Conservation (phyloP, 2,329 filamentous ascomycete species). For the Fusarium equiseti region DNA sequence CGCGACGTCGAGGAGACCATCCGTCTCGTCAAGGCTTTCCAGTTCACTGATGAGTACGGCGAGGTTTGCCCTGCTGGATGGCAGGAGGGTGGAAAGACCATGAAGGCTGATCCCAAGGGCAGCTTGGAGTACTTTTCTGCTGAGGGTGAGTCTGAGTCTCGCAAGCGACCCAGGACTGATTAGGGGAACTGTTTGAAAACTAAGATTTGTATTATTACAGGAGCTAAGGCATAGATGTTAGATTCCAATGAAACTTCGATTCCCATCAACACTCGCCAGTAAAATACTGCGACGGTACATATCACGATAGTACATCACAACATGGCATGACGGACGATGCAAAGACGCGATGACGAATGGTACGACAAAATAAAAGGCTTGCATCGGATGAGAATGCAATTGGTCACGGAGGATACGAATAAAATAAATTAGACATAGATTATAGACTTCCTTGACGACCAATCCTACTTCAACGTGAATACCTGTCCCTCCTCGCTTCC, state of each 20-base stretch:
- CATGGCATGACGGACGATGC: conserved; percentile 28
- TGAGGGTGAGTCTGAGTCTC: conserved; percentile 44
- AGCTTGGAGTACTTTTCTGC: conserved; percentile 62
- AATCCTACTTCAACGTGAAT: conserved; percentile 5
- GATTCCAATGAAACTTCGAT: conserved; percentile 35
- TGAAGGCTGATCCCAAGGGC: conserved; percentile 65
- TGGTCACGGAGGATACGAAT: conserved; percentile 18
- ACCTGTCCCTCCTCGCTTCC: background rate
- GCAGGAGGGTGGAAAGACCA: conserved; percentile 60
- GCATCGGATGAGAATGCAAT: background rate
- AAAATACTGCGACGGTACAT: background rate
- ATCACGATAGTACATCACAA: background rate
- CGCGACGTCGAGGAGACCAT: conserved; percentile 74
- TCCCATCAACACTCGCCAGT: conserved; percentile 36
- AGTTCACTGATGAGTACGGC: conserved; percentile 87
- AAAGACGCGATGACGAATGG: conserved; percentile 21
- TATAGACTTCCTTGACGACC: conserved; percentile 28
- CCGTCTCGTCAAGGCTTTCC: conserved; percentile 78
- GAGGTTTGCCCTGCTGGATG: conserved; percentile 73
- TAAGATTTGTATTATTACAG: conserved; percentile 38
- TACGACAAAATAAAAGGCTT: conserved; percentile 2
- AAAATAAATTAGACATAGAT: conserved; percentile 25
- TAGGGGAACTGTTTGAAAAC: conserved; percentile 10
- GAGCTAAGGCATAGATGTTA: conserved; percentile 39
- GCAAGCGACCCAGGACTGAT: conserved; percentile 39